phyloP scores from a whole-genome alignment of 306 rosid species.

The Cicer bijugum region DNA sequence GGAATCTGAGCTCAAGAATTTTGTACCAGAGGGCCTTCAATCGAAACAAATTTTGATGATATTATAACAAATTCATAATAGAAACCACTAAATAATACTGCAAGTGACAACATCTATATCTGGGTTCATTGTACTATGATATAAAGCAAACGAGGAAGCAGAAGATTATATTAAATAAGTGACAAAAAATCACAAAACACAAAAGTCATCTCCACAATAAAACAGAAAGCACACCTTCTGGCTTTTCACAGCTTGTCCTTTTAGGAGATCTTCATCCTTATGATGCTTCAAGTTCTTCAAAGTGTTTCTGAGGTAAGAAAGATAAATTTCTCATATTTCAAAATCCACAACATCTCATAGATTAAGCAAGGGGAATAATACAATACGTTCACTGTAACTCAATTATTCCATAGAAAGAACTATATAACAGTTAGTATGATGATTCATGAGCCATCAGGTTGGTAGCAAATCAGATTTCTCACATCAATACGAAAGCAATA shows the following conservation, averaged over 20 bases:
- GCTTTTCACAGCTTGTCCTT: conserved; percentile 86
- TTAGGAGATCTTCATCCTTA: conserved; percentile 82
- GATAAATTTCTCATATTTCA: conserved; percentile 34
- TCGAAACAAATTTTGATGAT: conserved; percentile 32
- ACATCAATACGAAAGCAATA: conserved; percentile 15
- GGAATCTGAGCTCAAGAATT: conserved; percentile 81
- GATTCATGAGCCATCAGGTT: conserved; percentile 27
- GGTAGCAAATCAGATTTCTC: conserved; percentile 8
- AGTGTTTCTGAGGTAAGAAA: conserved; percentile 56
- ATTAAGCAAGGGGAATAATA: conserved; percentile 16
- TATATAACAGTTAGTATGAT: neutral
- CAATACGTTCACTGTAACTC: neutral
- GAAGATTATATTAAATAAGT: conserved; percentile 8
- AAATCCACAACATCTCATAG: conserved; percentile 3
- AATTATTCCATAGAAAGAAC: conserved; percentile 7
- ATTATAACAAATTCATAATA: conserved; percentile 9
- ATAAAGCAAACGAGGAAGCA: conserved; percentile 20
- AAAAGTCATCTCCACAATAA: neutral
- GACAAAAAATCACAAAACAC: neutral
- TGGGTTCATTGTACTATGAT: neutral
- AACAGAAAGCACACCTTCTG: conserved; percentile 67
- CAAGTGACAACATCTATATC: conserved; percentile 20
- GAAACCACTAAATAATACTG: conserved; percentile 21
- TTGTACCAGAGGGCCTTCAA: conserved; percentile 85
- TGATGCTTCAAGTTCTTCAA: conserved; percentile 77